phyloP scores from a whole-genome alignment of 305 asterid species.

The Lippia alba region DNA sequence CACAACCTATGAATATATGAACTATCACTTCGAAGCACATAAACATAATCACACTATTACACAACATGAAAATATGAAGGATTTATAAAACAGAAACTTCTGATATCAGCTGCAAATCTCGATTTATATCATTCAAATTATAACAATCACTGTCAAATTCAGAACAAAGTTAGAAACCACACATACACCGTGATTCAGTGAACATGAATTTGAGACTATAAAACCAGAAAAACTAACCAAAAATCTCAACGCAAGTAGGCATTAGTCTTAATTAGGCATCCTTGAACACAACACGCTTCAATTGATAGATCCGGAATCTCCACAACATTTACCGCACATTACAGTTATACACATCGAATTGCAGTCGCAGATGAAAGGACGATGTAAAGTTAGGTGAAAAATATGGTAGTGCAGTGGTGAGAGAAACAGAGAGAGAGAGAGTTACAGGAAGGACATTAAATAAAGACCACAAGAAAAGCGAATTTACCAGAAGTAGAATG shows the following conservation, averaged over 20 bases:
- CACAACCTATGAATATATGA: not conserved
- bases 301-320: conserved; percentile 48
- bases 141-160: not conserved
- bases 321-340: conserved; percentile 33
- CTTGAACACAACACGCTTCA: conserved; percentile 35
- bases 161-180: not conserved
- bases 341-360: conserved; percentile 26
- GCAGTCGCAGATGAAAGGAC: conserved; percentile 30
- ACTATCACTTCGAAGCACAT: conserved; percentile 18
- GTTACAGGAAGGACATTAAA: conserved; percentile 2
- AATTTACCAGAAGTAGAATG: conserved; percentile 66
- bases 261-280: conserved; percentile 20
- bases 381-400: conserved; percentile 33
- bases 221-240: conserved; percentile 48
- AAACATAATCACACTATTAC: not conserved
- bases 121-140: not conserved
- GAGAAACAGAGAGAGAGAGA: conserved; percentile 17
- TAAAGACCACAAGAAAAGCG: conserved; percentile 12
- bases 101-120: not conserved
- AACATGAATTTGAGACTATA: conserved; percentile 13
- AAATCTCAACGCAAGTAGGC: conserved; percentile 57
- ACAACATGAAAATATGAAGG: not conserved
- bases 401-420: not conserved
- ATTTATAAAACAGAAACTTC: not conserved
- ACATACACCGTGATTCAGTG: not conserved